Base-by-base conservation (phyloP, 176 grass and related monocot species). In the Puya raimondii region DNA sequence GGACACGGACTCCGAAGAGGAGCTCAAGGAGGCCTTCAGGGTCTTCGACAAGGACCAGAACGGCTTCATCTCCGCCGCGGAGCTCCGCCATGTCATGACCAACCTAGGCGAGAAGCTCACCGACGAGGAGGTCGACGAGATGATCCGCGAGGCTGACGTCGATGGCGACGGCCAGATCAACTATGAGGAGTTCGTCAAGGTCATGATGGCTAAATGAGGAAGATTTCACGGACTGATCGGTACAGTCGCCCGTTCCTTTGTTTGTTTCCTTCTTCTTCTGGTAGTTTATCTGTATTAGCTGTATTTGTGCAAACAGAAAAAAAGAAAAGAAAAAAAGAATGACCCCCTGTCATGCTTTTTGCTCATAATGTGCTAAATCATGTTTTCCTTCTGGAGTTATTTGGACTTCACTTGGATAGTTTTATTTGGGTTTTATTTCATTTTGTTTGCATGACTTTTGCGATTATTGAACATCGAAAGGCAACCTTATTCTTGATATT, bases 111-210 rank as follows among this genome's bases (percentile, higher is more conserved):
- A 82, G 80, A 82, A 82, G 67, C 42, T 82, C 67, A 76, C 80
- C 26, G 80, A 82, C 71, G 80, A 82, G 59, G 80, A 76, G 73
- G 80, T 82, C 57, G 73, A 82, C 0, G 80, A 82, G 61, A 82
- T 82, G 80, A 75, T 82, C 61, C 80, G 80, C n/a, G 80, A 82
- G 51, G 80, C 80, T 50, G 80, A 82, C 76, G 80, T 82, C 58
- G 79, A 81, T 63, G 80, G 73, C 54, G 80, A 82, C 42, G 80
- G 80, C 68, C 74, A 82, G 80, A 77, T 82, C 12, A 61, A 61
- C 56, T 61, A 61, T 21, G 56, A 61, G 12, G 56, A 61, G 10
- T 61, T 61, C 21, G 56, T 61, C 56, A 61, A 61, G 21, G 16
- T 61, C 56, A 61, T 61, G 56, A 61, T 61, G 56, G 56, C 56